phyloP scores from a whole-genome alignment of 1,139 yeast species.

The Scheffersomyces illinoinensis region DNA sequence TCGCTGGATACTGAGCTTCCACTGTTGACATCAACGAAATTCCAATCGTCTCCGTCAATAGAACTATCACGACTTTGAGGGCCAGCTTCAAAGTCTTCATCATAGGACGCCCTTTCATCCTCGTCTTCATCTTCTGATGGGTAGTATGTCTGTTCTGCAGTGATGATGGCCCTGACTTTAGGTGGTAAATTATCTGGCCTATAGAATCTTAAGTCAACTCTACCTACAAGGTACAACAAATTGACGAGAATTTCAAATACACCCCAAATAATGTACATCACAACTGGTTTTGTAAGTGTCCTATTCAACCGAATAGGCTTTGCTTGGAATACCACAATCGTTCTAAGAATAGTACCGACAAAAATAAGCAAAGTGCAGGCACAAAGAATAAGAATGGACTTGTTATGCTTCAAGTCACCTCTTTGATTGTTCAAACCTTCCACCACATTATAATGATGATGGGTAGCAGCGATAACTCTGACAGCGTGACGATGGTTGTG shows the following conservation, averaged over 20 bases:
- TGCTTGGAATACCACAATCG: slow-evolving; percentile 53
- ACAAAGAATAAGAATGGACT: slow-evolving; percentile 47
- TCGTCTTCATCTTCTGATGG: slow-evolving; percentile 27
- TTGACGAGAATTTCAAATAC: slow-evolving; percentile 60
- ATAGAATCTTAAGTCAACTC: slow-evolving; percentile 76
- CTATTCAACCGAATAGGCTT: slow-evolving; percentile 23
- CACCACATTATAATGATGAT: slow-evolving; percentile 43
- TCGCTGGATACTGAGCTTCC: not conserved
- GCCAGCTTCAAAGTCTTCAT: not conserved
- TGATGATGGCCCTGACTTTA: slow-evolving; percentile 39
- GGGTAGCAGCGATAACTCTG: slow-evolving; percentile 50
- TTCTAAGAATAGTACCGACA: slow-evolving; percentile 58
- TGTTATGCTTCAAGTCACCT: slow-evolving; percentile 51
- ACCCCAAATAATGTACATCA: slow-evolving; percentile 70
- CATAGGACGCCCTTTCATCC: not conserved
- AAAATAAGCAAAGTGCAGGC: slow-evolving; percentile 55
- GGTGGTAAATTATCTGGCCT: slow-evolving; percentile 63
- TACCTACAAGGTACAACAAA: slow-evolving; percentile 54
- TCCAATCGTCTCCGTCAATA: not conserved
- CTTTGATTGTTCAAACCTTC: slow-evolving; percentile 46
- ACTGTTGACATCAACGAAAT: not conserved
- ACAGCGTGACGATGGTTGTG: slow-evolving; percentile 52
- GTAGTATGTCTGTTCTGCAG: slow-evolving; percentile 42
- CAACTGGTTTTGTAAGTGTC: slow-evolving; percentile 40
- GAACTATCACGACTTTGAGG: not conserved